Evolutionary conservation across 2,329 filamentous ascomycete genomes (phyloP), one percentile per base, ranked within the genome.

Genomic region (Trichoderma sp.): DNA sequence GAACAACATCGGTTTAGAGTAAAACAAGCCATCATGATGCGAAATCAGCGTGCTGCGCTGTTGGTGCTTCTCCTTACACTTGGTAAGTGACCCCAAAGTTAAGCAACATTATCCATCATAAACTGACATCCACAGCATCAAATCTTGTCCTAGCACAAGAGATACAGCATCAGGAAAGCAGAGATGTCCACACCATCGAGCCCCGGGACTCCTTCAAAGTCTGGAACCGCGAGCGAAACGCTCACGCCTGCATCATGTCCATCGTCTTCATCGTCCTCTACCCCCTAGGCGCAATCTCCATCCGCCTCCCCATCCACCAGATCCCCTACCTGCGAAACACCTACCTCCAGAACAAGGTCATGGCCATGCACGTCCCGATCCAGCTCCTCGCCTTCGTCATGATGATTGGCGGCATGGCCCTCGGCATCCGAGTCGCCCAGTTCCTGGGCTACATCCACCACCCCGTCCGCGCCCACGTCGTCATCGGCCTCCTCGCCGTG

Each of bases 241-340:
- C 47, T 39, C 59, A 63, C 28, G 59, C 59, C 15, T 62, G 59
- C 39, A 62, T 62, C 48, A 62, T 62, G 59, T 62, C 59, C 17
- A 62, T 62, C 48, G 59, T 62, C 59, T 62, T 62, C 59, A 54
- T 62, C 41, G 48, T 62, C n/a, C 48, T 62, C 5, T 62, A 54
- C 21, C 59, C 59, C 2, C 50, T 62, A 2, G 59, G 59, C 15
- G 59, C 59, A 17, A 62, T 62, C 39, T 62, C 59, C 21, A 21
- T 62, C 24, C 59, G 45, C 48, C 59, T 62, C 21, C 59, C 59
- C 12, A 52, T 62, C 7, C 21, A 54, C 4, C 59, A 54, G 10
- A 62, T 62, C n/a, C 59, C 59, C 15, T 44, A 44, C n/a, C 26
- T 62, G 1, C 52, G n/a, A 24, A 62, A 45, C 39, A 62, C 59